Evolutionary conservation across 352 stramenopile species (phyloP).

Genomic region (Pythium insidiosum): DNA sequence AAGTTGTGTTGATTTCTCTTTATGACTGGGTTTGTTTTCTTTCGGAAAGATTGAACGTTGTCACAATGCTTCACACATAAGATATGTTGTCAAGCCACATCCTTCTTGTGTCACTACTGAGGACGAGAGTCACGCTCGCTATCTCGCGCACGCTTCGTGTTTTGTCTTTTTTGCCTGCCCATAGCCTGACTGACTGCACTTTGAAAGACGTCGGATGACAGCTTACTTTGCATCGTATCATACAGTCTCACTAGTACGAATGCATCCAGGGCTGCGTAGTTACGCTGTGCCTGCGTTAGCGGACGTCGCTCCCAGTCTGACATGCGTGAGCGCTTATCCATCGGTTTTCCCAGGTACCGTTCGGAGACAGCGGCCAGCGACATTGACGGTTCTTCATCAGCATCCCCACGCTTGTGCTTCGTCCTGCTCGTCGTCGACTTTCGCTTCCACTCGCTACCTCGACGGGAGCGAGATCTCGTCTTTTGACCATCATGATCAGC

Average conservation of each 20-base stretch:
- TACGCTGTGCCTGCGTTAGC: conserved; percentile 50
- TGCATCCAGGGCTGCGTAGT: conserved; percentile 69
- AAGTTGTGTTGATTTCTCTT: no score
- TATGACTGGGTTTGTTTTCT: no score
- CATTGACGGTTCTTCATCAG: conserved; percentile 15
- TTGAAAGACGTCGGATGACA: conserved; percentile 20
- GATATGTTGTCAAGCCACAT: no score
- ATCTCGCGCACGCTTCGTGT: background rate
- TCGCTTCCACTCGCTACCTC: background rate
- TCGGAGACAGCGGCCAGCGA: conserved; percentile 43
- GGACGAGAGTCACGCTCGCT: no score
- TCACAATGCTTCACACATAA: no score
- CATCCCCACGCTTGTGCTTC: background rate
- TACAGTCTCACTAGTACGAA: conserved; percentile 57
- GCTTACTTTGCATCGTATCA: conserved; percentile 36
- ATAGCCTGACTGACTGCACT: conserved; percentile 19
- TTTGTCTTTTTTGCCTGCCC: conserved; percentile 26
- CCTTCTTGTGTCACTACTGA: no score
- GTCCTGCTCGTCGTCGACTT: conserved; percentile 7
- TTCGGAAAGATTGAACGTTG: no score
- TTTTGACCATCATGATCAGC: no score
- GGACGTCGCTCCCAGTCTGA: conserved; percentile 71
- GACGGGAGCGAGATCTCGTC: no score
- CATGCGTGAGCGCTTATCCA: conserved; percentile 69
- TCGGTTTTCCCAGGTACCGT: conserved; percentile 44